phyloP scores from a whole-genome alignment of 805 yeast species.

The Barnettozyma pratensis region DNA sequence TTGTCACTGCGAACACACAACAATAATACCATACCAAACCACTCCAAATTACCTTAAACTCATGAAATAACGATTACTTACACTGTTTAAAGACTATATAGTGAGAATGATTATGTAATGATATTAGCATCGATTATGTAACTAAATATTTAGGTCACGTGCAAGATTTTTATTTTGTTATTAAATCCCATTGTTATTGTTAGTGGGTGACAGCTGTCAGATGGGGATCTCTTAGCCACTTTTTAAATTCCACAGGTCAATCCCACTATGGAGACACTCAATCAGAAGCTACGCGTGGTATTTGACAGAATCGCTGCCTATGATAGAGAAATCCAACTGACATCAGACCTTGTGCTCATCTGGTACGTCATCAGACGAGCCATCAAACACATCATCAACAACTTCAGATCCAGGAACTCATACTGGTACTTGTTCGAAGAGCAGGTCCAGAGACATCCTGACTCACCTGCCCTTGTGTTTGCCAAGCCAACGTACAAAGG shows the following conservation, averaged over 20 bases:
- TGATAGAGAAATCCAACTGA: conserved; percentile 8
- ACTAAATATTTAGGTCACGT: too few species aligned
- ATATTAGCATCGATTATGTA: too few species aligned
- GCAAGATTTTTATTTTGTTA: too few species aligned
- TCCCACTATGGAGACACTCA: too few species aligned
- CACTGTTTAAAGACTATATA: too few species aligned
- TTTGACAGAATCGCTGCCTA: background rate
- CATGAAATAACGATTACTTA: too few species aligned
- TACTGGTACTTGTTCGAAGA: conserved; percentile 68
- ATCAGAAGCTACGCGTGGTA: too few species aligned
- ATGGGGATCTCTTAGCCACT: too few species aligned
- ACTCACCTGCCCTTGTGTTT: conserved; percentile 59
- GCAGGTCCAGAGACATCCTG: conserved; percentile 42
- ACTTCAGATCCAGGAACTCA: conserved; percentile 27
- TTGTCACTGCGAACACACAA: background rate
- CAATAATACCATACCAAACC: background rate
- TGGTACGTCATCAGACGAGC: conserved; percentile 20
- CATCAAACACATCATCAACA: conserved; percentile 9
- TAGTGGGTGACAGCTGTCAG: too few species aligned
- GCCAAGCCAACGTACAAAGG: conserved; percentile 31
- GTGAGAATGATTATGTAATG: too few species aligned
- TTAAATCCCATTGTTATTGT: too few species aligned
- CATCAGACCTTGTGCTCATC: conserved; percentile 15
- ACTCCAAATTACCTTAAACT: background rate
- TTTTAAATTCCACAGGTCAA: background rate